A percentile compares a stretch with the other conserved stretches of the same genome.
Conservation (phyloP, 192 early-diverging fungal species). For the Entomortierella chlamydospora region DNA sequence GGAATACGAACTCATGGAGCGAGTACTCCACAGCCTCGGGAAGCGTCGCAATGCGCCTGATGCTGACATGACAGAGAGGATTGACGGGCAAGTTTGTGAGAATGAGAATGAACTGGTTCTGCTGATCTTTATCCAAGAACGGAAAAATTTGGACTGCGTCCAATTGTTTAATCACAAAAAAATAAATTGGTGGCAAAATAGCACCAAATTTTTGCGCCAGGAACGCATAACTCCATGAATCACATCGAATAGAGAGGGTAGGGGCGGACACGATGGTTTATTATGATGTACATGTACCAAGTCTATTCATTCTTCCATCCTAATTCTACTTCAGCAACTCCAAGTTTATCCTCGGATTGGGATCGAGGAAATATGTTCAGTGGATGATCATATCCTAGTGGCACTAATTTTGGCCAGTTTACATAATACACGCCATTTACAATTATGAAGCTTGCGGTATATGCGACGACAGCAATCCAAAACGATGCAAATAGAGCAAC, state of each 20-base stretch:
- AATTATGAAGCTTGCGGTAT: constrained; percentile 53
- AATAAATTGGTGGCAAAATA: neutral
- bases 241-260: no score
- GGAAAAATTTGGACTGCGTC: no score
- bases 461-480: constrained; percentile 58
- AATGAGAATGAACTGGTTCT: neutral
- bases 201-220: no score
- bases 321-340: constrained; percentile 31
- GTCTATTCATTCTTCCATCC: constrained; percentile 55
- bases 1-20: neutral
- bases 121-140: no score
- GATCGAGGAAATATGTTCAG: constrained; percentile 5
- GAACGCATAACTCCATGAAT: no score
- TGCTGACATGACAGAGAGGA: constrained; percentile 2
- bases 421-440: constrained; percentile 62
- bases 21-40: constrained; percentile 4
- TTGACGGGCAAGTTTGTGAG: no score
- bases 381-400: constrained; percentile 35
- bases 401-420: constrained; percentile 61
- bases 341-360: constrained; percentile 14
- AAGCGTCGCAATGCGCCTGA: constrained; percentile 8
- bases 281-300: no score
- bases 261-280: no score
- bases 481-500: constrained; percentile 44
- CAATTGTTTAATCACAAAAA: neutral